phyloP scores from a whole-genome alignment of 1,284 basidiomycete genomes.

The Vanrija sp. region DNA sequence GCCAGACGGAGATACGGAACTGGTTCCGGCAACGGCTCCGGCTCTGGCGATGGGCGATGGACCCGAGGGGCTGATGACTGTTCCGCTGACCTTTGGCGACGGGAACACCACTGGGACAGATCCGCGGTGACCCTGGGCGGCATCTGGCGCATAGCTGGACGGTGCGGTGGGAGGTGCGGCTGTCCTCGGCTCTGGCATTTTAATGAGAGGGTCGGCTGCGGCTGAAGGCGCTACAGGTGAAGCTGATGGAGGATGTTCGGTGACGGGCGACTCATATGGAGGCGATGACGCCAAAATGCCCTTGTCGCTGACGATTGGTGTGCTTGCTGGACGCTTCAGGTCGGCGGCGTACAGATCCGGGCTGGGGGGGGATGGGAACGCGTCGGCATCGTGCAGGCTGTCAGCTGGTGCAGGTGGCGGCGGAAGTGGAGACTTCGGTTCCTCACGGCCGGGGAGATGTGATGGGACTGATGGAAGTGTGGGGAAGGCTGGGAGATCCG shows the following conservation, averaged over 20 bases:
- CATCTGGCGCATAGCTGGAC: neutral
- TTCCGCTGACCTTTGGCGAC: no score
- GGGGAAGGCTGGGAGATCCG: conserved; percentile 4
- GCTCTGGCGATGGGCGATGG: neutral
- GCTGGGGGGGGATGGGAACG: conserved; percentile 19
- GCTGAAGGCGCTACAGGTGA: no score
- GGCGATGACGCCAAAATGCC: neutral
- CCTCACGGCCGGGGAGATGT: conserved; percentile 4
- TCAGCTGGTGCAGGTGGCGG: conserved; percentile 4
- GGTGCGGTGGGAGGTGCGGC: conserved; percentile 13
- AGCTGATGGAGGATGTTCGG: no score
- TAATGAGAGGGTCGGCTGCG: no score
- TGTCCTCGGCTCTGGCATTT: no score
- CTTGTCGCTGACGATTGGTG: conserved; percentile 8
- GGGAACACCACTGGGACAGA: no score
- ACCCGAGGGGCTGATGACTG: neutral
- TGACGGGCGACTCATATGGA: neutral
- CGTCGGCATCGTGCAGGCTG: neutral
- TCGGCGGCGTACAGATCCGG: conserved; percentile 14
- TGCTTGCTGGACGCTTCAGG: conserved; percentile 26
- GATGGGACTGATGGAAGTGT: conserved; percentile 14
- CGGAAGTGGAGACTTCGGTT: conserved; percentile 1
- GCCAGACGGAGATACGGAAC: neutral
- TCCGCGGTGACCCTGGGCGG: no score
- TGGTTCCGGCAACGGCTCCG: neutral